Evolutionary conservation across 352 stramenopile species (phyloP).

Genomic region (Aphanomyces invadans): DNA sequence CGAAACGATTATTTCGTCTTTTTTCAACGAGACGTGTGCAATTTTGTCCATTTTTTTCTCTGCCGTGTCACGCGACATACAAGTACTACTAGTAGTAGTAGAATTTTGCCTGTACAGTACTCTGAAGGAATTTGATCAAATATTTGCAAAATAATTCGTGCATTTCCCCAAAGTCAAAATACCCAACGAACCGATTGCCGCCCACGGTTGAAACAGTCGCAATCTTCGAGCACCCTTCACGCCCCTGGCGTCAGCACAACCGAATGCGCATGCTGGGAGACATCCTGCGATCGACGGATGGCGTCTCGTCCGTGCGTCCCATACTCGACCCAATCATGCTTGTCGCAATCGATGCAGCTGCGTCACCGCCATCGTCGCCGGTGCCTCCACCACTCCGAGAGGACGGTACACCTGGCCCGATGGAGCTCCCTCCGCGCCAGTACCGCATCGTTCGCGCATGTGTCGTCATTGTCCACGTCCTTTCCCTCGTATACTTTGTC

Average conservation of each 20-base stretch:
- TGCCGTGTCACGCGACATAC: too few relatives aligned
- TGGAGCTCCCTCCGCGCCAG: background rate
- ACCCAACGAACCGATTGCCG: too few relatives aligned
- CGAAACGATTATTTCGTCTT: background rate
- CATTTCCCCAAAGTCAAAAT: too few relatives aligned
- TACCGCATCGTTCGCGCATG: background rate
- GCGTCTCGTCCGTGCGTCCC: background rate
- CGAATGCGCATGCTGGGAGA: background rate
- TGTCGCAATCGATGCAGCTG: background rate
- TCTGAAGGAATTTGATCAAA: too few relatives aligned
- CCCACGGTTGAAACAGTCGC: background rate
- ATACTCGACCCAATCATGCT: background rate
- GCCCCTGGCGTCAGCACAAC: background rate
- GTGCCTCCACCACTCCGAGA: background rate
- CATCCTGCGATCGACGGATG: background rate
- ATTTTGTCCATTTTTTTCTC: too few relatives aligned
- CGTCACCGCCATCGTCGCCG: background rate
- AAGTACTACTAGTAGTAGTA: too few relatives aligned
- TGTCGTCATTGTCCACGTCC: background rate
- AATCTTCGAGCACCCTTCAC: background rate
- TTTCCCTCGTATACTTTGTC: conserved; percentile 7
- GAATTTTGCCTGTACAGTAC: too few relatives aligned
- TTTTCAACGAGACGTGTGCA: too few relatives aligned
- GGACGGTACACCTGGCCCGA: background rate
- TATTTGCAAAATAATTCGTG: too few relatives aligned